Percentiles rank a stretch among this genome's conserved stretches.
Evolutionary conservation across 2,329 filamentous ascomycete genomes (phyloP).

Genomic region (Fusarium mexicanum): DNA sequence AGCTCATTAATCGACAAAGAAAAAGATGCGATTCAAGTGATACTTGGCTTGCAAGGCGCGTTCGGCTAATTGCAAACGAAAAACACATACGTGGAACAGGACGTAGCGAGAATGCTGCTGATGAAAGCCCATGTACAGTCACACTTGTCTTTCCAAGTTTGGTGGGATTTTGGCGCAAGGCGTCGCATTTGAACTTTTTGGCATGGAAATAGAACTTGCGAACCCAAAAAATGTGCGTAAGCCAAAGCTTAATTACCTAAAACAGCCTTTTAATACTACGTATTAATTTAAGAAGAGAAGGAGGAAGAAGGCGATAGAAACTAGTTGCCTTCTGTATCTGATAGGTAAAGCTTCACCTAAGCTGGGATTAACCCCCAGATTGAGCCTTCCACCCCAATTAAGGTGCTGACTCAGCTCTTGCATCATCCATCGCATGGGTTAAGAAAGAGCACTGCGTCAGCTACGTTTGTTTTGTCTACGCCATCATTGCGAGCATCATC

Average conservation of each 20-base stretch:
- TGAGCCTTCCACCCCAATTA: not conserved
- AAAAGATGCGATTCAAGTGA: not conserved
- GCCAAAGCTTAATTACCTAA: not conserved
- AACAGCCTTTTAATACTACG: no score
- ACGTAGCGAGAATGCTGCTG: not conserved
- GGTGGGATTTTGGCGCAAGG: not conserved
- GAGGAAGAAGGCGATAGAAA: not conserved
- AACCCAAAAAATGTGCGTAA: not conserved
- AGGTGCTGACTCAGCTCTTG: constrained; percentile 14
- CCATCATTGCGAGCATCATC: constrained; percentile 28
- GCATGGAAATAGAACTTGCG: not conserved
- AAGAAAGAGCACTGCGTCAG: constrained; percentile 36
- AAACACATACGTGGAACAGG: not conserved
- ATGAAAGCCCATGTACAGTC: not conserved
- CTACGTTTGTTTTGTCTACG: constrained; percentile 9
- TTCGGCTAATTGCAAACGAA: not conserved
- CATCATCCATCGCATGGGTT: not conserved
- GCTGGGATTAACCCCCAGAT: not conserved
- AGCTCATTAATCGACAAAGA: not conserved
- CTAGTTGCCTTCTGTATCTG: not conserved
- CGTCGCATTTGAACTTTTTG: not conserved
- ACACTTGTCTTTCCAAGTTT: not conserved
- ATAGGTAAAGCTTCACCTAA: not conserved
- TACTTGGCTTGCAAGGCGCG: no score
- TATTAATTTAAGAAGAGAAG: not conserved